Base-by-base conservation (phyloP, 768 basidiomycete genomes). In the Cubamyces lactineus region DNA sequence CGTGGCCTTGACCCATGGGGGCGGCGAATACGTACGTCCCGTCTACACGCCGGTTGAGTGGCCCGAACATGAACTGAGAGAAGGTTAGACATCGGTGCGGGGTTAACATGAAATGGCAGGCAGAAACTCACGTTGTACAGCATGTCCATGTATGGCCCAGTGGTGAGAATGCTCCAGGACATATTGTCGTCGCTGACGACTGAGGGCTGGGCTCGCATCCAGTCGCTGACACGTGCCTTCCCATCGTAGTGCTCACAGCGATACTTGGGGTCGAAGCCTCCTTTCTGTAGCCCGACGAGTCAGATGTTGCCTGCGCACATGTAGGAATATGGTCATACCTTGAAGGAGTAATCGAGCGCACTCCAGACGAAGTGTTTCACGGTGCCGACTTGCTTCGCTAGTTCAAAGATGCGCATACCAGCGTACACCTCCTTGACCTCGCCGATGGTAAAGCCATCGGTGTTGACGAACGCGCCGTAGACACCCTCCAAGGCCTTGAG, bases 401-500 rank as follows among this genome's bases (percentile, higher is more conserved):
- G 67, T 60, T 80, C 79, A 62, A 76, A 80, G 19, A 80, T 75
- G 48, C 76, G 73, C 49, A 80, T 74, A 1, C 77, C 78, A n/a
- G 67, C 51, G 69, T 75, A 70, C 0, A 76, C 72, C 64, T 79
- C 78, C 53, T 73, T 73, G 60, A 76, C 62, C 63, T 78, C 76
- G 8, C 78, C 78, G 13, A 79, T 73, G 5, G 74, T 79, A 62
- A 78, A 79, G 19, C 60, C 54, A 28, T 67, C 66, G 5, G 66
- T 65, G 46, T 79, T 80, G 40, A 79, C 71, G 63, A 69, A 80
- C 5, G 73, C 76, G 16, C 78, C 78, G 51, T 65, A 71, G 12
- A 43, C 72, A 70, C 24, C 75, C 72, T 57, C 74, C 64, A 76
- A 63, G 3, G 75, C 75, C 15, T 64, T 65, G 9, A 64, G 62